Conservation (phyloP, 805 yeast genomes). For the Myxozyma melibiosi region DNA sequence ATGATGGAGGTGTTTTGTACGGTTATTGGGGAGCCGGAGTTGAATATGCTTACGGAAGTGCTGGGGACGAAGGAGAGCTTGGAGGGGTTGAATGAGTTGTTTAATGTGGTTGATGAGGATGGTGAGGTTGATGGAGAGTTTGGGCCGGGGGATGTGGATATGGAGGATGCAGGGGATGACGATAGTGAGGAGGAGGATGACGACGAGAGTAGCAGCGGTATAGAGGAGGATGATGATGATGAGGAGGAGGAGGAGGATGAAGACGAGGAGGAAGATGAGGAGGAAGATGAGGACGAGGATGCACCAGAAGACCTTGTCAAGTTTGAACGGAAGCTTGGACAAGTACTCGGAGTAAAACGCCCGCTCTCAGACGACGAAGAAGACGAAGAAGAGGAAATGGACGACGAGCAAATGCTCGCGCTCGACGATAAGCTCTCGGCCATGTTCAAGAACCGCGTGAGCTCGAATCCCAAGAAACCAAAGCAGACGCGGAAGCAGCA, state of each 20-base stretch:
- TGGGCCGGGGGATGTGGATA: slow-evolving; percentile 10
- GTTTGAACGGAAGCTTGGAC: slow-evolving; percentile 23
- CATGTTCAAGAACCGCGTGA: slow-evolving; percentile 23
- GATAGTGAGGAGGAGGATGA: slow-evolving; percentile 1
- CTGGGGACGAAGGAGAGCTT: slow-evolving; percentile 17
- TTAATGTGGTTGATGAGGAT: slow-evolving; percentile 20
- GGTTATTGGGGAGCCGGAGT: slow-evolving; percentile 9
- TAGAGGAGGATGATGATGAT: no score
- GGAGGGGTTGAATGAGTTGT: slow-evolving; percentile 24
- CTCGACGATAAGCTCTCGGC: slow-evolving; percentile 20
- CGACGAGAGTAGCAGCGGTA: no score
- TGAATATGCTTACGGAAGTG: slow-evolving; percentile 17
- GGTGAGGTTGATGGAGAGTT: slow-evolving; percentile 19
- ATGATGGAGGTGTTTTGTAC: slow-evolving; percentile 15
- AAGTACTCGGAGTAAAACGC: slow-evolving; percentile 22
- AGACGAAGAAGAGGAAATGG: slow-evolving; percentile 24
- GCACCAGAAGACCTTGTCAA: slow-evolving; percentile 4
- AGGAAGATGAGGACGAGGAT: slow-evolving; percentile 7
- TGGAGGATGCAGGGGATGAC: slow-evolving; percentile 6
- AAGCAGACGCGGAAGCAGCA: slow-evolving; percentile 13
- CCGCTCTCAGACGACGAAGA: slow-evolving; percentile 9
- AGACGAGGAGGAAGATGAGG: slow-evolving; percentile 3
- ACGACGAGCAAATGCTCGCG: slow-evolving; percentile 32
- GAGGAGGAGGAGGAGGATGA: neutral
- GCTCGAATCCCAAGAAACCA: slow-evolving; percentile 8